Base-by-base conservation (phyloP, 805 yeast genomes). In the Debaryomyces hansenii region DNA sequence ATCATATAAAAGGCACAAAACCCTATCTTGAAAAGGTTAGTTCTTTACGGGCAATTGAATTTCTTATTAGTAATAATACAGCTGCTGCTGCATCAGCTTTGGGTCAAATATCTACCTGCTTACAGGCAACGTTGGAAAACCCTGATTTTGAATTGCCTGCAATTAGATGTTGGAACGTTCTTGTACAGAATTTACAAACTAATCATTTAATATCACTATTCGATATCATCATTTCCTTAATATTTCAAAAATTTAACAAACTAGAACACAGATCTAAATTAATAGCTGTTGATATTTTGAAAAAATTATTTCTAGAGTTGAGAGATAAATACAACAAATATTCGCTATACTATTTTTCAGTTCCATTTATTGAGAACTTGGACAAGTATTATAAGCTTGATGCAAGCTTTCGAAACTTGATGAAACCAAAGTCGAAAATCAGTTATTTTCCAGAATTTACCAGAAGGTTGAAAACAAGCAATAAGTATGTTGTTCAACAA, bases 91-190 rank as follows among this genome's bases (percentile, higher is more conserved):
- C 72, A 2, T 62, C 72, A 33, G 88, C 89, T 0, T 64, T 87
- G 31, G 95, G 96, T 0, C 98, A 91, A 60, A 80, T 92, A 4
- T 85, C 89, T 48, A 86, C 96, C 1, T 87, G 96, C 55, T 67
- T 92, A 10, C 96, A 90, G 59, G 83, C 90, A 1, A 84, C 92
- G 0, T 64, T 91, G 18, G 90, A 84, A 34, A 78, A 77, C 15
- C 67, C 75, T 0, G 82, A 80, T 20, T 73, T 90, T 11, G 84
- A 84, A 48, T 68, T 69, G 12, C 77, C 78, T 34, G 80, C 92
- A 0, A 67, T 94, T 36, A 70, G 75, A 40, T 85, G 94, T 45
- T 84, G 96, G 85, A 72, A 75, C 42, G 70, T 74, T 1, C 68
- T 92, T 42, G 78, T 88, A 2, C 68, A 74, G 14, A 72, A 71